Evolutionary conservation across 179 eudicot genomes (phyloP).

Genomic region (Patellifolia procumbens): DNA sequence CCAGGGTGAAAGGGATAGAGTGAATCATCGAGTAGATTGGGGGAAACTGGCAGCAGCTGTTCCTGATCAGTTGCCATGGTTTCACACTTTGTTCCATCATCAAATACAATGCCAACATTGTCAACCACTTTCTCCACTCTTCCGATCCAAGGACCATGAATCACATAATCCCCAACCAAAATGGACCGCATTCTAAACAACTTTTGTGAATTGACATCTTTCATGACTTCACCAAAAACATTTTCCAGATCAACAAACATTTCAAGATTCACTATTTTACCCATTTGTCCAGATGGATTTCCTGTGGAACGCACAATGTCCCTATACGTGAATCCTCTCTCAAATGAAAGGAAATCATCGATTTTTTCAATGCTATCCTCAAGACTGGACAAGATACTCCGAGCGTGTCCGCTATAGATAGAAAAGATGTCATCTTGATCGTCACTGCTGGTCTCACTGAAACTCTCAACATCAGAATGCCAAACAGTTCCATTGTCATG

Average conservation of each 20-base stretch:
- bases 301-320: constrained; percentile 60
- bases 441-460: constrained; percentile 80
- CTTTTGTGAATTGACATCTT: constrained; percentile 50
- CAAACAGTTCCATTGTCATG: constrained; percentile 49
- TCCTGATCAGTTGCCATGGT: constrained; percentile 55
- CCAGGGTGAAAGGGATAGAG: constrained; percentile 86
- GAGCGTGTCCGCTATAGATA: constrained; percentile 76
- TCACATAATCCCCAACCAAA: constrained; percentile 69
- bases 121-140: constrained; percentile 72
- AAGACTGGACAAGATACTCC: constrained; percentile 70
- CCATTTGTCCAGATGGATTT: constrained; percentile 80
- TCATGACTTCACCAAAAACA: constrained; percentile 50
- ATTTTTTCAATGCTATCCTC: constrained; percentile 85
- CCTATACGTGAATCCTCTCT: constrained; percentile 66
- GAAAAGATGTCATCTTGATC: constrained; percentile 78
- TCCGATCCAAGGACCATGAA: constrained; percentile 86
- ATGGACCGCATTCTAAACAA: constrained; percentile 61
- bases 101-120: constrained; percentile 56
- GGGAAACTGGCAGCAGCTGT: constrained; percentile 54
- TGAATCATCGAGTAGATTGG: constrained; percentile 76
- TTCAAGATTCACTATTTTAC: constrained; percentile 56
- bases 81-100: constrained; percentile 75
- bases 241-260: constrained; percentile 77
- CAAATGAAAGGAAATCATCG: constrained; percentile 87
- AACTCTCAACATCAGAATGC: constrained; percentile 60